phyloP scores from a whole-genome alignment of 2,329 filamentous ascomycete species.

The Colletotrichum magnum region DNA sequence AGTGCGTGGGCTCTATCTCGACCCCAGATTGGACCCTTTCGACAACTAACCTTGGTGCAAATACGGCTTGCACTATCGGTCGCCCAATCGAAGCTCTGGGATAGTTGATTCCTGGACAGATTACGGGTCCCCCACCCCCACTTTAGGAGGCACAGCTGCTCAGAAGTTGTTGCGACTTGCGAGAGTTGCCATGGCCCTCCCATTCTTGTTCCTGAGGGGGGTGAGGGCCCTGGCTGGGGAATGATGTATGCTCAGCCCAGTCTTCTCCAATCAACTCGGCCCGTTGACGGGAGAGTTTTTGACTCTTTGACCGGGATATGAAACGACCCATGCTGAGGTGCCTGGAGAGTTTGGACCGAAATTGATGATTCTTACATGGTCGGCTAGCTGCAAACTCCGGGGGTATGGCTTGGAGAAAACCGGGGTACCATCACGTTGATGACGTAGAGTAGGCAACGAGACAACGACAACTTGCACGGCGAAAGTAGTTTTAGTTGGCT shows the following conservation, averaged over 20 bases:
- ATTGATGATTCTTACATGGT: conserved; percentile 18
- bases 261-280: conserved; percentile 31
- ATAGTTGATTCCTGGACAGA: conserved; percentile 18
- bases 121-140: conserved; percentile 35
- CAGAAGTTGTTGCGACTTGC: not conserved
- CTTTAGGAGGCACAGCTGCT: conserved; percentile 18
- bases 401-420: conserved; percentile 12
- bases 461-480: not conserved
- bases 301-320: conserved; percentile 20
- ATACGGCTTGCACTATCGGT: no score
- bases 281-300: conserved; percentile 17
- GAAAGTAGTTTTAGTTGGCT: conserved; percentile 1
- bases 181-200: not conserved
- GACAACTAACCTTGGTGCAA: conserved; percentile 1
- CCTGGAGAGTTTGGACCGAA: not conserved
- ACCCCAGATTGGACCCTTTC: conserved; percentile 12
- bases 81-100: conserved; percentile 21
- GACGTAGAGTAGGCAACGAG: conserved; percentile 10
- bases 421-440: not conserved
- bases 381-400: not conserved
- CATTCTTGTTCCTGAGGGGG: conserved; percentile 23
- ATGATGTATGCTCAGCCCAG: conserved; percentile 7
- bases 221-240: conserved; percentile 15
- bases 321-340: conserved; percentile 2
- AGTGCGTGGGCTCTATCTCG: conserved; percentile 22